A percentile compares a stretch with the other conserved stretches of the same genome.
These are phyloP conservation scores for Botrytis fabae DNA, from an alignment of 2,329 filamentous ascomycete species.

Conservation along the genomic window DNA sequence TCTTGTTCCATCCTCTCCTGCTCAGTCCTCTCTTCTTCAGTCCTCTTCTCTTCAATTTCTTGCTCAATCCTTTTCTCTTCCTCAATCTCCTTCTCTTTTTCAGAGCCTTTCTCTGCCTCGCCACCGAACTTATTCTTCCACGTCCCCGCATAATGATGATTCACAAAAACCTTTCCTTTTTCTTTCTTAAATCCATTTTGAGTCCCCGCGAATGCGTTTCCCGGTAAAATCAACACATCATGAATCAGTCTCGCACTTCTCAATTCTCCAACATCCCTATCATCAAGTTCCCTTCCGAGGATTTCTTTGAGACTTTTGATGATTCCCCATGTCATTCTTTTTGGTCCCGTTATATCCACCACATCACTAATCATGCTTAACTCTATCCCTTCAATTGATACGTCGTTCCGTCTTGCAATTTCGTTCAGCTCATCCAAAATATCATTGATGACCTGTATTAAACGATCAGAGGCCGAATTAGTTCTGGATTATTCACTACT, in stretches of 20 bases:
- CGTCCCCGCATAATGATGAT: conserved; percentile 14
- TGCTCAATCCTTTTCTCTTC: not conserved
- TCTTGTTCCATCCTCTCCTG: not conserved
- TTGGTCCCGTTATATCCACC: conserved; percentile 12
- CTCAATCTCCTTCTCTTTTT: conserved; percentile 3
- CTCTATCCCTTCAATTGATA: not conserved
- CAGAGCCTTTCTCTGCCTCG: conserved; percentile 5
- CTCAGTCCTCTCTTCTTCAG: not conserved
- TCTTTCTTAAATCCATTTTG: conserved; percentile 7
- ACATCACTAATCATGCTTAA: conserved; percentile 9
- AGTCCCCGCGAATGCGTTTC: not conserved
- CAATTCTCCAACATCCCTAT: conserved; percentile 1
- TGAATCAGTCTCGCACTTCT: not conserved
- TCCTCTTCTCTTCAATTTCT: not conserved
- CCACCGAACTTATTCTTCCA: conserved; percentile 16
- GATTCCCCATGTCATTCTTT: conserved; percentile 14
- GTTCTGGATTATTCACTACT: not conserved
- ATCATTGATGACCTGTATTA: not conserved
- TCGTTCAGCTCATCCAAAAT: not conserved
- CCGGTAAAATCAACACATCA: conserved; percentile 11
- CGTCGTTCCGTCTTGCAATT: not conserved
- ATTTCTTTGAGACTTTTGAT: not conserved
- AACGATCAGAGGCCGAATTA: not conserved
- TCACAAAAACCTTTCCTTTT: not conserved
- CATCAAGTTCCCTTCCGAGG: not conserved